Evolutionary conservation across 306 rosid species (phyloP).

Genomic region (Sindora glabra): DNA sequence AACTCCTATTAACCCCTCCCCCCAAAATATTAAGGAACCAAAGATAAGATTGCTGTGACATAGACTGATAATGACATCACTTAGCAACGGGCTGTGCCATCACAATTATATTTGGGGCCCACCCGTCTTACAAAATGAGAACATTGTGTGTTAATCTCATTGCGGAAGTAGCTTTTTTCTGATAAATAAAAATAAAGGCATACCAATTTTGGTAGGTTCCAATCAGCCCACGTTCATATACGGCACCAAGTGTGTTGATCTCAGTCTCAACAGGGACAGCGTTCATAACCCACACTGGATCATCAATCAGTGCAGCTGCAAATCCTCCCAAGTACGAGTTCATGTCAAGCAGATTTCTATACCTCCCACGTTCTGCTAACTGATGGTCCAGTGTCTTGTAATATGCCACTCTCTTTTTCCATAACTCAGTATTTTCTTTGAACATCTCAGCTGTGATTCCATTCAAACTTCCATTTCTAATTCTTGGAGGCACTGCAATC

Average conservation of each 20-base stretch:
- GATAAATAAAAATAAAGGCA: not conserved
- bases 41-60: too few relatives aligned
- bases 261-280: slow-evolving; percentile 73
- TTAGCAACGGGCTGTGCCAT: too few relatives aligned
- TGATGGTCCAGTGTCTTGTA: slow-evolving; percentile 58
- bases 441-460: slow-evolving; percentile 59
- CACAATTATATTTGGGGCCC: too few relatives aligned
- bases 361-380: slow-evolving; percentile 66
- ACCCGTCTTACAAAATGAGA: too few relatives aligned
- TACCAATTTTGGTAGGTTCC: slow-evolving; percentile 97
- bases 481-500: slow-evolving; percentile 73
- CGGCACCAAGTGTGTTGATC: slow-evolving; percentile 72
- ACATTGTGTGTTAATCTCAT: too few relatives aligned
- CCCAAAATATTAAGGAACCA: too few relatives aligned
- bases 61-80: too few relatives aligned
- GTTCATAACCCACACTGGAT: slow-evolving; percentile 95
- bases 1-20: too few relatives aligned
- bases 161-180: not conserved
- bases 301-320: slow-evolving; percentile 68
- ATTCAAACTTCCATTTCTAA: slow-evolving; percentile 50
- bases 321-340: slow-evolving; percentile 82
- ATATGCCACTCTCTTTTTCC: slow-evolving; percentile 67
- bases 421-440: slow-evolving; percentile 40
- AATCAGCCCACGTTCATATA: slow-evolving; percentile 78
- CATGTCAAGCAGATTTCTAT: slow-evolving; percentile 84